phyloP scores from a whole-genome alignment of 176 grass and related monocot species.

The Urochloa ruziziensis region DNA sequence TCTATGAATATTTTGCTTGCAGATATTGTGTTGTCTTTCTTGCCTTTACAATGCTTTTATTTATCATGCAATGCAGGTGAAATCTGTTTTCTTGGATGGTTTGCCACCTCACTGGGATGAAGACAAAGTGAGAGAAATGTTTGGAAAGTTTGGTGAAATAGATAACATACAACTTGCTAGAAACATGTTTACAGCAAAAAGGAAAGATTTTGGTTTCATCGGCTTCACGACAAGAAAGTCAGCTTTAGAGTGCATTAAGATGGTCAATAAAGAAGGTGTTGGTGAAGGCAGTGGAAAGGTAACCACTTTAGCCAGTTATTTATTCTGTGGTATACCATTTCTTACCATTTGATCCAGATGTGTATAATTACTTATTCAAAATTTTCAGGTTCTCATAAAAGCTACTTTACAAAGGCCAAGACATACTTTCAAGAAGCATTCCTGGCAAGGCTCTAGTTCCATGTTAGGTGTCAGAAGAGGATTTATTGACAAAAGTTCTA shows the following conservation, averaged over 20 bases:
- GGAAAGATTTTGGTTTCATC: constrained; percentile 70
- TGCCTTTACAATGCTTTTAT: background rate
- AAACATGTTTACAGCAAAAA: constrained; percentile 58
- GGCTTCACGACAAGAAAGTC: constrained; percentile 59
- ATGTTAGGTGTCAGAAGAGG: constrained; percentile 50
- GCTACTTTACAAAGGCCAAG: constrained; percentile 61
- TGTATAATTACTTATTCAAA: background rate
- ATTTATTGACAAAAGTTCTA: constrained; percentile 45
- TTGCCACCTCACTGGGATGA: constrained; percentile 67
- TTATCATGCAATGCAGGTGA: constrained; percentile 45
- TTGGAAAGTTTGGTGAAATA: constrained; percentile 67
- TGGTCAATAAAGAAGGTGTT: constrained; percentile 55
- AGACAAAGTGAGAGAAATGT: constrained; percentile 52
- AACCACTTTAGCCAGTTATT: constrained; percentile 8
- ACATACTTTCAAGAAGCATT: constrained; percentile 41
- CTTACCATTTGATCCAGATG: constrained; percentile 23
- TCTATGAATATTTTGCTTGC: constrained; percentile 10
- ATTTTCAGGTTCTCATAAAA: constrained; percentile 44
- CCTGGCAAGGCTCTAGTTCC: constrained; percentile 37
- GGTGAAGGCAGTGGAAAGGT: constrained; percentile 50
- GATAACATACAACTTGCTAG: constrained; percentile 64
- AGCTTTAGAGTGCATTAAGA: constrained; percentile 59
- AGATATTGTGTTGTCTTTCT: constrained; percentile 10
- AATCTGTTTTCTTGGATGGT: constrained; percentile 70
- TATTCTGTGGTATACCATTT: background rate